Percentiles rank a stretch among this genome's conserved stretches.
These are phyloP conservation scores for Porcisia hertigi DNA, from an alignment of 208 protist genomes.

Conservation along the genomic window DNA sequence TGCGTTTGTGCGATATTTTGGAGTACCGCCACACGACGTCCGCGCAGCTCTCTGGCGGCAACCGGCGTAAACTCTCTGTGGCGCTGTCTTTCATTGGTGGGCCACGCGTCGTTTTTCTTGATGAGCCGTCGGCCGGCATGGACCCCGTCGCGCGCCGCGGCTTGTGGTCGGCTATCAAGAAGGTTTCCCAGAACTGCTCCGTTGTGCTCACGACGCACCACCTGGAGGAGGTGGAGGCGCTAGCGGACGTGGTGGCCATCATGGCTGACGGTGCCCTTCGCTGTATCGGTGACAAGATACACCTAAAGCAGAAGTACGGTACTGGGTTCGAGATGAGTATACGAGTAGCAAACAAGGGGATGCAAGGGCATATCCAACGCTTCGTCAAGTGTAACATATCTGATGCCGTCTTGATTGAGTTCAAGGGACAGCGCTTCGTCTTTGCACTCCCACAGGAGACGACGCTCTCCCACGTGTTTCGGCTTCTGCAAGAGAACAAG, in stretches of 20 bases:
- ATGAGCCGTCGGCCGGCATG: constrained; percentile 78
- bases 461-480: constrained; percentile 45
- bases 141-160: constrained; percentile 59
- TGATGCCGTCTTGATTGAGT: constrained; percentile 37
- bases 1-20: constrained; percentile 32
- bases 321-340: constrained; percentile 64
- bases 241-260: constrained; percentile 76
- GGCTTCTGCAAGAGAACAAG: constrained; percentile 37
- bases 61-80: constrained; percentile 72
- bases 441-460: constrained; percentile 45
- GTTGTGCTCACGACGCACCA: constrained; percentile 93
- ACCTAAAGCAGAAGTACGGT: constrained; percentile 76
- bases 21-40: constrained; percentile 35
- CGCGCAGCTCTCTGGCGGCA: constrained; percentile 56
- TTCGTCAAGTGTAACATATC: constrained; percentile 49
- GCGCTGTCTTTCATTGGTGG: too few species aligned
- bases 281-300: constrained; percentile 74
- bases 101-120: constrained; percentile 73
- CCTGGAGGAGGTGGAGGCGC: constrained; percentile 92
- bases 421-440: constrained; percentile 46
- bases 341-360: constrained; percentile 28
- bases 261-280: constrained; percentile 79
- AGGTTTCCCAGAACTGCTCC: constrained; percentile 62
- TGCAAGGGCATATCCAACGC: constrained; percentile 27
- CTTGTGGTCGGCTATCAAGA: constrained; percentile 71